Evolutionary conservation across 768 basidiomycete species (phyloP), one percentile per base, ranked within the genome.

Genomic region (Auricularia sp.): DNA sequence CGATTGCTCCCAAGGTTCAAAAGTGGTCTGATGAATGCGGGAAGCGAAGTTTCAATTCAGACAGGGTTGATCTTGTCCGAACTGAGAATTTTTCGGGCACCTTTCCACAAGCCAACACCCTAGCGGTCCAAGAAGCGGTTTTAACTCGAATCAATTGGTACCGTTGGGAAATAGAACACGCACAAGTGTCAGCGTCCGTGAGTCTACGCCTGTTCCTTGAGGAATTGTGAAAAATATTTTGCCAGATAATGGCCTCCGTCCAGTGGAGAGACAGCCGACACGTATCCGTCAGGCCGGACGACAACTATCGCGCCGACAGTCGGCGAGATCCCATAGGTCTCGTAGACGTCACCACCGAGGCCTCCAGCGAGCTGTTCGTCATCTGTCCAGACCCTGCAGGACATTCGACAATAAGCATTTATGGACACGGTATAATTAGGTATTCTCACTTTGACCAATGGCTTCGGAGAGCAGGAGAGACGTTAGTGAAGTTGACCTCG

Each of bases 221-320:
- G 39, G 39, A 39, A 39, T 7, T 29, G 51, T 18, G 56, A 59
- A 23, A 59, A 59, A 23, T 59, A 59, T 53, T 18, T 36, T 59
- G 66, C 18, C 16, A 60, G 63, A 64, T 70, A 79, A 74, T 80
- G 74, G 77, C 64, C 39, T 5, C 64, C 66, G 58, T 78, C 76
- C 53, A 88, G 72, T 0, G 86, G 80, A 1, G 78, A 78, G 36
- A 88, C 74, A 68, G 76, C 77, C 3, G 83, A 85, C 36, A 90
- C 79, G 64, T 87, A 87, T 16, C 87, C 87, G 68, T 86, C 86
- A 6, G 86, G 86, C 33, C 87, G 78, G 3, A 87, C 79, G 61
- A 85, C 75, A 7, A 85, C 79, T 8, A 85, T 68, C 10, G 79
- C 82, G 18, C 85, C 85, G 60, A 67, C 66, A 3, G 29, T 36